Conservation (phyloP, 495 filamentous ascomycete species). For the Parachaetomium inaequale region DNA sequence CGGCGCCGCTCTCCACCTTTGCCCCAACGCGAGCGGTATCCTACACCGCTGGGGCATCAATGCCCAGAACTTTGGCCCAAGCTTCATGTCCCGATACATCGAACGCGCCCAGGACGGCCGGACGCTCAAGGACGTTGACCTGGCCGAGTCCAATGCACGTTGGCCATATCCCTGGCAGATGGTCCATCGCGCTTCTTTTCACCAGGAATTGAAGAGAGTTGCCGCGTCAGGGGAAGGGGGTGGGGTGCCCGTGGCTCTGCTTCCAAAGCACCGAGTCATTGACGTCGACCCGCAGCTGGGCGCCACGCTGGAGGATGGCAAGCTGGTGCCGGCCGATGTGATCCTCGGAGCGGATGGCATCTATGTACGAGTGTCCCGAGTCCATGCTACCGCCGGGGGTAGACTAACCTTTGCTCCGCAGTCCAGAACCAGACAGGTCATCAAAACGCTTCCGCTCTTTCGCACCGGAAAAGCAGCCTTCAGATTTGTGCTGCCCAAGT, state of each 20-base stretch:
- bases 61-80: conserved; percentile 34
- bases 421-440: conserved; percentile 31
- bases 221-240: conserved; percentile 38
- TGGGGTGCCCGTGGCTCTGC: conserved; percentile 41
- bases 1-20: conserved; percentile 55
- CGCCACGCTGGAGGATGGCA: conserved; percentile 41
- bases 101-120: conserved; percentile 35
- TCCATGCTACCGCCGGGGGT: neutral
- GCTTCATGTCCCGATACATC: conserved; percentile 34
- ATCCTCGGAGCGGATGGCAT: conserved; percentile 43
- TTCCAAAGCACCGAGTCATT: conserved; percentile 36
- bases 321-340: conserved; percentile 34
- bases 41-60: conserved; percentile 43
- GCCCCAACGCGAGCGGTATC: conserved; percentile 52
- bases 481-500: conserved; percentile 54
- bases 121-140: conserved; percentile 29
- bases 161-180: conserved; percentile 54
- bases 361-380: conserved; percentile 28
- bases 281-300: conserved; percentile 44
- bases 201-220: conserved; percentile 44
- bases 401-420: conserved; percentile 5
- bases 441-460: conserved; percentile 38
- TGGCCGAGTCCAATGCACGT: conserved; percentile 36
- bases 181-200: conserved; percentile 49
- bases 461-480: conserved; percentile 57